Base-by-base conservation (phyloP, 768 basidiomycete genomes). In the Trametes cubensis region DNA sequence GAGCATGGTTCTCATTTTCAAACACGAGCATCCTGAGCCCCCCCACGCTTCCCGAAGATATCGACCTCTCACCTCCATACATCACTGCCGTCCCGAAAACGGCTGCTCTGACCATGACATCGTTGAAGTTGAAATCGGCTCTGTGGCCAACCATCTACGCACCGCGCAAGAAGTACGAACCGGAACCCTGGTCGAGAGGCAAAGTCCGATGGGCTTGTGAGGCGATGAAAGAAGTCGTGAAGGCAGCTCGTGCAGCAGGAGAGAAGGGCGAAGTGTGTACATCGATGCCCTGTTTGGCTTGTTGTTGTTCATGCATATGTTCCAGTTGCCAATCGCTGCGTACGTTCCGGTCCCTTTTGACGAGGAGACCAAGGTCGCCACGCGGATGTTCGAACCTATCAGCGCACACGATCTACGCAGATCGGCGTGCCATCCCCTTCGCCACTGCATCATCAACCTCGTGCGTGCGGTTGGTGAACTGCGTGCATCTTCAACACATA, bases 111-210 rank as follows among this genome's bases (percentile, higher is more conserved):
- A 93, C 92, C 0, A 77, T 77, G 0, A 78, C 79, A 15, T 89
- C 94, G 7, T 77, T 93, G 21, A 71, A 74, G 45, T 71, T 85
- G 38, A 95, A 95, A 75, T 81, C 83, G 41, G 72, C 81, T 1
- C 75, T 92, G n/a, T 98, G 96, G 96, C 96, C 96, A 8, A 91
- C 90, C 13, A 75, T 86, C 15, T 93, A 85, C 66, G 79, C 86
- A 4, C 90, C 90, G 0, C 81, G 82, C 38, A 81, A 85, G 63
- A 91, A 85, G 70, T 84, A 82, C 67, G 88, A 90, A 60, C 74
- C 78, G 1, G 84, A 88, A 62, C 76, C 77, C 6, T 93, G 94
- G 91, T 82, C 87, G 4, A 73, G 77, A 26, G 85, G 81, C 0
- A 84, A 85, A 58, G 78, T 85, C 40, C 80, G 77, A 15, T 97